Base-by-base conservation (phyloP, 257 asterid species). In the Cordia subcordata region DNA sequence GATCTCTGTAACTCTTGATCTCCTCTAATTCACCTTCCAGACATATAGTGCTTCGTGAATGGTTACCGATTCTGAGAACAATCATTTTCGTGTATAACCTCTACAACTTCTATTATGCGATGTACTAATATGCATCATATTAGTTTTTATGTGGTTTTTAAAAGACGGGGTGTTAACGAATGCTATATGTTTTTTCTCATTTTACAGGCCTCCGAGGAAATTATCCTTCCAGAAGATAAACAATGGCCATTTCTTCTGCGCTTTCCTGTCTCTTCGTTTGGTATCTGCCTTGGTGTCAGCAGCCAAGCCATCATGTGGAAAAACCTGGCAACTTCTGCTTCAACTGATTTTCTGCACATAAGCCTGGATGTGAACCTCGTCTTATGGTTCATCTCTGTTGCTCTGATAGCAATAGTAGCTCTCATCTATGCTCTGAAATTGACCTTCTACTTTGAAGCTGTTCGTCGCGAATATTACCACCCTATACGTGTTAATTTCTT, bases 281-380 rank as follows among this genome's bases (percentile, higher is more conserved):
- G 99, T 37, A 78, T 92, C 63, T 84, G 94, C 27, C 89, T 92
- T 1, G 99, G 99, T 0, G 81, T 86, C 12, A 72, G 99, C 72
- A 88, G 99, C 79, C 99, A 92, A 69, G 93, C 99, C 68, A 84
- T 84, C 13, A 73, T 92, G 96, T 92, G 96, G 96, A 92, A 88
- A 68, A 64, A 85, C 11, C 74, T 92, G 4, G 75, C 95, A 0
- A 51, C 84, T 22, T 82, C 96, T 1, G 47, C 69, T 22, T 82
- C 96, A 2, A 88, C 87, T 0, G 39, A 68, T 19, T 92, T 67
- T 79, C 94, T 92, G 18, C 63, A 82, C 55, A 61, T 84, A n/a
- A 71, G 65, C 75, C 76, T 69, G 11, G 54, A 81, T 15, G 65
- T 81, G 37, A 88, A 88, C 70, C 80, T 88, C 13, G 70, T 55